Conservation (phyloP, 2,329 filamentous ascomycete genomes). For the Pseudocercospora macadamiae region DNA sequence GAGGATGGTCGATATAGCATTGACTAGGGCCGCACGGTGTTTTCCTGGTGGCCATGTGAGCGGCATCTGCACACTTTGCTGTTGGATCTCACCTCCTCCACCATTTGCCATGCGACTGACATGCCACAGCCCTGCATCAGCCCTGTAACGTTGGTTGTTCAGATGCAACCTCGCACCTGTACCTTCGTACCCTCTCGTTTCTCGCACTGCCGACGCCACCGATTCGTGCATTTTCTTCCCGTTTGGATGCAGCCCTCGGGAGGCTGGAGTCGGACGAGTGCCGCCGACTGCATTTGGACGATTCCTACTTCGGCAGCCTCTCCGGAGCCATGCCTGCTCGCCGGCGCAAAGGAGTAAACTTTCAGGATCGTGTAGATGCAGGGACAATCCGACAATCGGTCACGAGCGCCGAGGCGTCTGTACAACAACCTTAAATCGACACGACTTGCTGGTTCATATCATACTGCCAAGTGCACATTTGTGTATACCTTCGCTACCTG, state of each 20-base stretch:
- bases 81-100: not conserved
- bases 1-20: slow-evolving; percentile 1
- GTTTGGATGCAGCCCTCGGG: not conserved
- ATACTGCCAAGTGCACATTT: not conserved
- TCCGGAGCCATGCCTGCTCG: not conserved
- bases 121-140: not conserved
- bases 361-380: not conserved
- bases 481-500: not conserved
- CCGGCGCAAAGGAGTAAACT: not conserved
- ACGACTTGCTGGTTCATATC: not conserved
- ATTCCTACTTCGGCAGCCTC: slow-evolving; percentile 1
- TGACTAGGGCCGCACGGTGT: not conserved
- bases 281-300: not conserved
- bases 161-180: slow-evolving; percentile 1
- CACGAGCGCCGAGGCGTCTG: not conserved
- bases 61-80: not conserved
- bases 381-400: not conserved
- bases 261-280: not conserved
- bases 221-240: slow-evolving; percentile 4
- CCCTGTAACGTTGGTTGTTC: not conserved
- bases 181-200: not conserved
- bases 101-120: slow-evolving; percentile 7
- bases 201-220: not conserved
- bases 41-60: slow-evolving; percentile 5
- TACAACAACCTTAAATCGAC: not conserved